A percentile compares a stretch with the other conserved stretches of the same genome.
These are phyloP conservation scores for Graphium sp. DNA, from an alignment of 2,329 filamentous ascomycete genomes.

Conservation along the genomic window DNA sequence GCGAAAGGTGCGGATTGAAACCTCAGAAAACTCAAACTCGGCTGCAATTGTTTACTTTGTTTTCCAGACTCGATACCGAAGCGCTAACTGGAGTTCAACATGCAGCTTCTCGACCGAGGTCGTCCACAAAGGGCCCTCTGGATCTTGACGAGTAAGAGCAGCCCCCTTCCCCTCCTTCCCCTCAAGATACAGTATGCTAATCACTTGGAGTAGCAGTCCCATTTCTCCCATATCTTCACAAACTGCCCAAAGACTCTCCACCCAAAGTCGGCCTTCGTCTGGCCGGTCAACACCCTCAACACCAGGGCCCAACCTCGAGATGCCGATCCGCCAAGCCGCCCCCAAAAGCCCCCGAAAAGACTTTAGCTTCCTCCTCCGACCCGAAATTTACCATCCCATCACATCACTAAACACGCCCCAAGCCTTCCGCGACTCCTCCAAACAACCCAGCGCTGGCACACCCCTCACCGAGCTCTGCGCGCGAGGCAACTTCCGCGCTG, in stretches of 20 bases:
- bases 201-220: too few relatives aligned
- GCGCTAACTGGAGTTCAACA: background rate
- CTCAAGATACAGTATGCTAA: too few relatives aligned
- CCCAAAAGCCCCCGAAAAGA: slow-evolving; percentile 31
- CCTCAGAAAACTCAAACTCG: too few relatives aligned
- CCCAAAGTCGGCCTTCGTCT: slow-evolving; percentile 1
- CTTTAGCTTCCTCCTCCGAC: slow-evolving; percentile 64
- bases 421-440: slow-evolving; percentile 52
- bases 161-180: too few relatives aligned
- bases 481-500: slow-evolving; percentile 63
- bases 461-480: slow-evolving; percentile 52
- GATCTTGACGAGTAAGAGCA: slow-evolving; percentile 1
- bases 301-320: slow-evolving; percentile 1
- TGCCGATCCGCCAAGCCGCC: slow-evolving; percentile 3
- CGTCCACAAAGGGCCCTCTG: slow-evolving; percentile 1
- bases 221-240: background rate
- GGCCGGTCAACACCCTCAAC: slow-evolving; percentile 1
- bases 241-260: slow-evolving; percentile 1
- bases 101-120: background rate
- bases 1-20: background rate
- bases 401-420: slow-evolving; percentile 41
- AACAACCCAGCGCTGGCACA: slow-evolving; percentile 45
- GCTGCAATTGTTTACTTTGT: too few relatives aligned
- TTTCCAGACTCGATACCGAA: too few relatives aligned
- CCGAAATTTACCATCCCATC: slow-evolving; percentile 71